These are phyloP conservation scores for Trypanosoma grayi DNA, from an alignment of 208 protist genomes.

Conservation along the genomic window DNA sequence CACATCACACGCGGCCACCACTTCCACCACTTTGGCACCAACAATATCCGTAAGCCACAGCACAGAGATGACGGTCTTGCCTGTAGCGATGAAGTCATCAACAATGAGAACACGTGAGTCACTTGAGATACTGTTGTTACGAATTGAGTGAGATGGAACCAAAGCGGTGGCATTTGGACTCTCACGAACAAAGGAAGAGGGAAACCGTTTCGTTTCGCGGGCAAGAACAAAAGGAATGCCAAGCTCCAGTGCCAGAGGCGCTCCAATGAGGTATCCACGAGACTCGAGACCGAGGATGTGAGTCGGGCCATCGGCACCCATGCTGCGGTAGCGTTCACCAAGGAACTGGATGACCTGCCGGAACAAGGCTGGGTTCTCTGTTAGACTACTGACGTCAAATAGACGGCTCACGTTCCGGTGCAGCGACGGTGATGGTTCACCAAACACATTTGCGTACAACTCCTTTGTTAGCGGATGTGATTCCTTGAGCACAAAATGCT, in stretches of 20 bases:
- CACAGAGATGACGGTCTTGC: conserved; percentile 58
- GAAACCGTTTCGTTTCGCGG: conserved; percentile 39
- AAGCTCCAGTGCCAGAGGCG: conserved; percentile 72
- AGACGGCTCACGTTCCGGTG: conserved; percentile 18
- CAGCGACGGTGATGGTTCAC: not conserved
- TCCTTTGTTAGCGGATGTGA: conserved; percentile 19
- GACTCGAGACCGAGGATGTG: conserved; percentile 78
- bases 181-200: conserved; percentile 47
- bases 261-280: conserved; percentile 72
- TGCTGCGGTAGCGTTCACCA: conserved; percentile 51
- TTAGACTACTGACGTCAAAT: conserved; percentile 88
- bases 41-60: conserved; percentile 68
- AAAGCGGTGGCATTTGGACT: conserved; percentile 23
- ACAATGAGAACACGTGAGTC: conserved; percentile 76
- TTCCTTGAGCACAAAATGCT: conserved; percentile 17
- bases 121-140: conserved; percentile 53
- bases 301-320: conserved; percentile 58
- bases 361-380: conserved; percentile 68
- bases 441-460: conserved; percentile 20
- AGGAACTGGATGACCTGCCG: conserved; percentile 60
- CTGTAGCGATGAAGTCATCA: conserved; percentile 88
- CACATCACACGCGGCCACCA: conserved; percentile 70
- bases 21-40: conserved; percentile 60
- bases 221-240: conserved; percentile 77
- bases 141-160: conserved; percentile 44